A percentile compares a stretch with the other conserved stretches of the same genome.
phyloP scores from a whole-genome alignment of 2,329 filamentous ascomycete genomes.

The Colletotrichum salicis region DNA sequence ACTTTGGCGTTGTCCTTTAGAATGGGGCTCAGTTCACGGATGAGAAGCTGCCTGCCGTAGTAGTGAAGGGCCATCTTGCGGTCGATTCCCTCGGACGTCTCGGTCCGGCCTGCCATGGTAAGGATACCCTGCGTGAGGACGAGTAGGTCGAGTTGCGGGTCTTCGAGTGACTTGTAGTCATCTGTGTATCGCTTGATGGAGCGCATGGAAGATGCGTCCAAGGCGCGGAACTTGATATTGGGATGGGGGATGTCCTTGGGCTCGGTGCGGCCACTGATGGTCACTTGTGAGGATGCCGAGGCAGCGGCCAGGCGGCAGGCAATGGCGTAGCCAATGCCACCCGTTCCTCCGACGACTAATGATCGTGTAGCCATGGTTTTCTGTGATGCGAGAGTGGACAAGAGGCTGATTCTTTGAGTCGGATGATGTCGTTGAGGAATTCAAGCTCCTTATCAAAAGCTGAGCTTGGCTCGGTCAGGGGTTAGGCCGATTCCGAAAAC shows the following conservation, averaged over 20 bases:
- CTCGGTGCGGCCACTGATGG: conserved; percentile 47
- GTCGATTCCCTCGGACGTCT: conserved; percentile 57
- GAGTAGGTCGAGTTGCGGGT: conserved; percentile 48
- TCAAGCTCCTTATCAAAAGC: neutral
- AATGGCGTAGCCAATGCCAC: conserved; percentile 49
- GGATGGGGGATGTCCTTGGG: conserved; percentile 43
- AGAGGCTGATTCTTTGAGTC: too few species aligned
- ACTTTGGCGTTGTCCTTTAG: conserved; percentile 51
- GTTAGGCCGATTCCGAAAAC: neutral
- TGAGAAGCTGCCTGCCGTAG: conserved; percentile 56
- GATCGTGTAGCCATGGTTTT: conserved; percentile 38
- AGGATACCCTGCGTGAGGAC: conserved; percentile 52
- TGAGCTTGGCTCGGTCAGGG: neutral
- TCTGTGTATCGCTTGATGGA: conserved; percentile 48
- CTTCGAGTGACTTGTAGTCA: conserved; percentile 38
- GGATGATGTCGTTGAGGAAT: neutral
- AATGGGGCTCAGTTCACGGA: conserved; percentile 50
- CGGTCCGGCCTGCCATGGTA: conserved; percentile 47
- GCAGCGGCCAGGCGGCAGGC: conserved; percentile 47
- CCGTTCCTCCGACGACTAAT: conserved; percentile 49
- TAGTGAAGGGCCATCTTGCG: conserved; percentile 58
- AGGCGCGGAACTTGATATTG: conserved; percentile 46
- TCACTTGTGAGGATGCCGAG: conserved; percentile 41
- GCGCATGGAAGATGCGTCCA: conserved; percentile 48
- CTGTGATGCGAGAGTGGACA: too few species aligned